Conservation (phyloP, 495 filamentous ascomycete genomes). For the Tuber calosporum region DNA sequence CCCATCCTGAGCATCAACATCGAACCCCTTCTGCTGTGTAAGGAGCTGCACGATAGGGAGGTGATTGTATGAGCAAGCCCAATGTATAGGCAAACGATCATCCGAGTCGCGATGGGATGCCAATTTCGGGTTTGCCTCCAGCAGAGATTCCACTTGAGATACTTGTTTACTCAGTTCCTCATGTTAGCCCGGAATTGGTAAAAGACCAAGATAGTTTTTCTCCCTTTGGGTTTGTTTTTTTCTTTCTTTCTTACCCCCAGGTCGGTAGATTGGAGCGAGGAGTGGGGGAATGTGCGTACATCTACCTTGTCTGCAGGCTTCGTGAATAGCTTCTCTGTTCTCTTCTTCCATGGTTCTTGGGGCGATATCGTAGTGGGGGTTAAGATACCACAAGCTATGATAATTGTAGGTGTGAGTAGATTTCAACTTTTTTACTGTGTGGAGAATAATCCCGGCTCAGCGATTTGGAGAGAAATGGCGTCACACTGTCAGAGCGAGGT, state of each 20-base stretch:
- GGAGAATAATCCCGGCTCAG: neutral
- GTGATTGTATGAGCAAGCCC: constrained; percentile 82
- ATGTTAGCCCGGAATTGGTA: neutral
- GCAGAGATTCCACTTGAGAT: constrained; percentile 30
- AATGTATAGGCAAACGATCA: constrained; percentile 86
- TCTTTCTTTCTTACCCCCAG: constrained; percentile 17
- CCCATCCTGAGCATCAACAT: constrained; percentile 78
- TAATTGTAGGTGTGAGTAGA: neutral
- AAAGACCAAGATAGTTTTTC: neutral
- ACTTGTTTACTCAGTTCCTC: constrained; percentile 8
- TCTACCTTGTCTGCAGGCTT: constrained; percentile 79
- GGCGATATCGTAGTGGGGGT: neutral
- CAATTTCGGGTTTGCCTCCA: constrained; percentile 70
- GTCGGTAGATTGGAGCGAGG: constrained; percentile 8
- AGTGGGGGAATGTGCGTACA: constrained; percentile 49
- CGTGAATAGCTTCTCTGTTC: constrained; percentile 62
- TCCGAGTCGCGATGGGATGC: constrained; percentile 72
- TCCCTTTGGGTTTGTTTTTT: constrained; percentile 16
- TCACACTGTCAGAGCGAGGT: neutral
- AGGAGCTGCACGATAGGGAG: constrained; percentile 68
- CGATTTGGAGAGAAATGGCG: neutral
- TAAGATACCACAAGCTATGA: neutral
- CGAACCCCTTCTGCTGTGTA: constrained; percentile 62
- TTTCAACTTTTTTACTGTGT: neutral
- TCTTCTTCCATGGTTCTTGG: constrained; percentile 25